Conservation (phyloP, 352 stramenopile genomes). For the Albugo candida region DNA sequence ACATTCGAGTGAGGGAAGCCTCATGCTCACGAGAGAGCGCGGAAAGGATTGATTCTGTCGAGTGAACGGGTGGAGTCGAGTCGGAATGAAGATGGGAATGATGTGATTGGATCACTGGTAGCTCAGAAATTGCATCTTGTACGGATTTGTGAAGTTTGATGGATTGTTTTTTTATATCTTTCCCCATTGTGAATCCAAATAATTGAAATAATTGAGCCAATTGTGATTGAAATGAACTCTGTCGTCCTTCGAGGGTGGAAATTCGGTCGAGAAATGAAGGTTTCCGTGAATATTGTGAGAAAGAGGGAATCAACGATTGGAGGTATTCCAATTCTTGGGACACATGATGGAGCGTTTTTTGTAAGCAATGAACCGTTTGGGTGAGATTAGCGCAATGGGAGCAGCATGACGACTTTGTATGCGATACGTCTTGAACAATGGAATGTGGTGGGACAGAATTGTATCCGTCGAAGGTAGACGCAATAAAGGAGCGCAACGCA, state of each 20-base stretch:
- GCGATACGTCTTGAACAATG: no score
- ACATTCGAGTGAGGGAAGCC: constrained; percentile 42
- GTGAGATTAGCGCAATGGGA: no score
- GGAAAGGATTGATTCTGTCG: constrained; percentile 25
- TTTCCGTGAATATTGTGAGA: background rate
- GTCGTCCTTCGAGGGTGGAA: constrained; percentile 50
- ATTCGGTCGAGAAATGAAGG: constrained; percentile 42
- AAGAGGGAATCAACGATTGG: constrained; percentile 1
- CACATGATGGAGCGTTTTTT: no score
- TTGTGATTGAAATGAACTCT: constrained; percentile 67
- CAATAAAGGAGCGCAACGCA: constrained; percentile 34
- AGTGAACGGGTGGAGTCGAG: background rate
- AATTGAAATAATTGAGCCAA: constrained; percentile 58
- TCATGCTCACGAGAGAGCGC: constrained; percentile 51
- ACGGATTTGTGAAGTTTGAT: background rate
- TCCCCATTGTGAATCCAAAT: constrained; percentile 37
- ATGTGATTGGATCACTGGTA: constrained; percentile 4
- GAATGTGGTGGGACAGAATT: no score
- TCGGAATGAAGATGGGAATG: no score
- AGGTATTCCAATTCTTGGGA: no score
- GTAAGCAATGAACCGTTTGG: no score
- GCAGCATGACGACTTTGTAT: no score
- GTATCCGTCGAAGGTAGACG: constrained; percentile 9
- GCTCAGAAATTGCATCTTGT: background rate
- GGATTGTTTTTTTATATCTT: constrained; percentile 41